phyloP scores from a whole-genome alignment of 805 yeast genomes.

The Ogataea paradorogensis region DNA sequence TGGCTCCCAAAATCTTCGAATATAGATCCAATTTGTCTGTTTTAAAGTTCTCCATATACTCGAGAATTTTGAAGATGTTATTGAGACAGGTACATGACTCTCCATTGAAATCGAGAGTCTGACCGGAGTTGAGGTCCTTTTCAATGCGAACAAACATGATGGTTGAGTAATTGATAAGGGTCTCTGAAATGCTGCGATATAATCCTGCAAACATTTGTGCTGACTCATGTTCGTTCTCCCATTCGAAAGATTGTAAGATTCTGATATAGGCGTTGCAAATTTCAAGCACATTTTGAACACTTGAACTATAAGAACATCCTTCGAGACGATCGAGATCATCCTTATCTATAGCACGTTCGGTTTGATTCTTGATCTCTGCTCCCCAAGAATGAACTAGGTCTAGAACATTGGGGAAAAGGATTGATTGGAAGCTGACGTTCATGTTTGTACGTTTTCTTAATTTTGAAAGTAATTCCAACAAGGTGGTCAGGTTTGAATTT shows the following conservation, averaged over 20 bases:
- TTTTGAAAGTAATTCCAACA: conserved; percentile 12
- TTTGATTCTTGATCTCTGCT: conserved; percentile 22
- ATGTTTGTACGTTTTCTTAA: conserved; percentile 20
- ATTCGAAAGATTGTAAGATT: conserved; percentile 56
- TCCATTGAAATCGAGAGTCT: conserved; percentile 17
- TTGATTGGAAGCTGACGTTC: conserved; percentile 25
- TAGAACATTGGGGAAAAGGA: conserved; percentile 23
- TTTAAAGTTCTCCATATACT: conserved; percentile 18
- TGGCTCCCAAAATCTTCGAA: conserved; percentile 14
- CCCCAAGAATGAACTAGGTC: conserved; percentile 27
- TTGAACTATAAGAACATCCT: conserved; percentile 29
- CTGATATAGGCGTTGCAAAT: conserved; percentile 37
- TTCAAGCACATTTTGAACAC: conserved; percentile 28
- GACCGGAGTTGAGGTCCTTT: conserved; percentile 18
- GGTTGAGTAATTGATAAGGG: conserved; percentile 50
- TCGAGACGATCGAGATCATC: conserved; percentile 51
- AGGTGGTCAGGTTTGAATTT: conserved; percentile 11
- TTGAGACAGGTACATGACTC: conserved; percentile 31
- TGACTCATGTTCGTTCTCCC: conserved; percentile 63
- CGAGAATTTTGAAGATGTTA: conserved; percentile 25
- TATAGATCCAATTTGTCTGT: conserved; percentile 12
- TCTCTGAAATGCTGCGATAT: conserved; percentile 61
- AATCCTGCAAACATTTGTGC: conserved; percentile 61
- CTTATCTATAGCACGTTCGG: conserved; percentile 50
- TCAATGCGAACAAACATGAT: conserved; percentile 24